A percentile compares a stretch with the other conserved stretches of the same genome.
These are phyloP conservation scores for Xylariaceae sp. DNA, from an alignment of 2,329 filamentous ascomycete species.

Conservation along the genomic window DNA sequence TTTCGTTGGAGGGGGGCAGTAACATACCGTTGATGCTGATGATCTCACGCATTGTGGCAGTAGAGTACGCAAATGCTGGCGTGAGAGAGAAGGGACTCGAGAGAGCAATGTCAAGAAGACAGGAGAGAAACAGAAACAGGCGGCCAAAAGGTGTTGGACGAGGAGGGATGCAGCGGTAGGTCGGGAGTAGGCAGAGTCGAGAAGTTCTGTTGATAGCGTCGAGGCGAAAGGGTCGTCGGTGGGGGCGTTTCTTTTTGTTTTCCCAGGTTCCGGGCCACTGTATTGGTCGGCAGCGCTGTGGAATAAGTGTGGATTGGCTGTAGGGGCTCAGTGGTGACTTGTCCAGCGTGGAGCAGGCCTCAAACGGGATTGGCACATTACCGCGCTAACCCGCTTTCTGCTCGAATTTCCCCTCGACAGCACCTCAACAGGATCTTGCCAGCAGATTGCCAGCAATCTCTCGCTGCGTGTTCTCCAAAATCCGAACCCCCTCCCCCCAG, in stretches of 20 bases:
- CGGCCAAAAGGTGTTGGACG: constrained; percentile 15
- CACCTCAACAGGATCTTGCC: no score
- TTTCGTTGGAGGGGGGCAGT: constrained; percentile 23
- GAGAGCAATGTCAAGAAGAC: constrained; percentile 12
- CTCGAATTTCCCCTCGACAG: no score
- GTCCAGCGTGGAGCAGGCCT: no score
- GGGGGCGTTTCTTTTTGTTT: constrained; percentile 24
- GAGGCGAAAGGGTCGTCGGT: constrained; percentile 16
- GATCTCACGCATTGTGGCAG: constrained; percentile 91
- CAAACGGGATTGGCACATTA: no score
- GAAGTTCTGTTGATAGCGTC: constrained; percentile 18
- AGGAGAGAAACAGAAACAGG: constrained; percentile 19
- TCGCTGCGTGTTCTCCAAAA: no score
- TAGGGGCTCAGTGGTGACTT: neutral
- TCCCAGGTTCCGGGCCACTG: neutral
- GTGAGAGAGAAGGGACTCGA: constrained; percentile 23
- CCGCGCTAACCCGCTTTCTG: no score
- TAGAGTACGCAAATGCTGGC: constrained; percentile 28
- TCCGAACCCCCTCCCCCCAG: no score
- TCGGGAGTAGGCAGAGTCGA: constrained; percentile 21
- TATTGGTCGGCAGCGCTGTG: constrained; percentile 7
- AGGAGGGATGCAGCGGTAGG: constrained; percentile 13
- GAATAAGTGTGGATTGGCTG: constrained; percentile 6
- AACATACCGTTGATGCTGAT: constrained; percentile 95
- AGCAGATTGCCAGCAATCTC: no score